Base-by-base conservation (phyloP, 352 stramenopile species). In the Phytophthora pseudosyringae region DNA sequence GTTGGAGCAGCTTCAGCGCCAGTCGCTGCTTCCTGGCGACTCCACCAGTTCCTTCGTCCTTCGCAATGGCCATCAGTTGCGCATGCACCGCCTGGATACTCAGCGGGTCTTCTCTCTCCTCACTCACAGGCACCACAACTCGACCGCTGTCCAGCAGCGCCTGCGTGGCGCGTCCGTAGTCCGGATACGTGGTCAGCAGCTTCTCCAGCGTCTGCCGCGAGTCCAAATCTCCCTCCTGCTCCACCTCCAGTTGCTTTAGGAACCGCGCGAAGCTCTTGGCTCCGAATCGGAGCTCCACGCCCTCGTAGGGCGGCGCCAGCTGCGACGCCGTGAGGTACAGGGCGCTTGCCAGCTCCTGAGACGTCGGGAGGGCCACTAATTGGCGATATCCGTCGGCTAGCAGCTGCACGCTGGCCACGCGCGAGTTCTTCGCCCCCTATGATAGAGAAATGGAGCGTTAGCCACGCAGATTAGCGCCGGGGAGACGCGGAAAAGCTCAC, bases 301-400 rank as follows among this genome's bases (percentile, higher is more conserved):
- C 85, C 47, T 89, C 72, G 45, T 94, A 78, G 0, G 85, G 65
- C 12, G 87, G 83, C 5, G 87, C 87, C 36, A 95, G 48, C 69
- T 95, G 75, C 15, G 83, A 86, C 13, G 83, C 75, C 7, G 83
- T 86, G 56, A 95, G 80, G 45, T 86, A 86, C 36, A 95, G 75
- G 26, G 83, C 86, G 29, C 78, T 76, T 3, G 78, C 58, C 26
- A 94, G 69, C 13, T 71, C 65, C 5, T 50, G 43, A 1, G 76
- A 49, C 4, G 70, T 81, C 32, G 73, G 64, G 8, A 69, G 59
- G 11, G 64, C 57, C 60, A 86, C 32, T 48, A 88, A 54, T 38
- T 57, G 55, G 5, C 75, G 73, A 44, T 89, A 89, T 6, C 52
- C 59, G 28, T 70, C 44, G 0, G 86, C 80, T 0, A 94, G 58